Conservation (phyloP, 495 filamentous ascomycete species). For the Lasiosphaeria miniovina region DNA sequence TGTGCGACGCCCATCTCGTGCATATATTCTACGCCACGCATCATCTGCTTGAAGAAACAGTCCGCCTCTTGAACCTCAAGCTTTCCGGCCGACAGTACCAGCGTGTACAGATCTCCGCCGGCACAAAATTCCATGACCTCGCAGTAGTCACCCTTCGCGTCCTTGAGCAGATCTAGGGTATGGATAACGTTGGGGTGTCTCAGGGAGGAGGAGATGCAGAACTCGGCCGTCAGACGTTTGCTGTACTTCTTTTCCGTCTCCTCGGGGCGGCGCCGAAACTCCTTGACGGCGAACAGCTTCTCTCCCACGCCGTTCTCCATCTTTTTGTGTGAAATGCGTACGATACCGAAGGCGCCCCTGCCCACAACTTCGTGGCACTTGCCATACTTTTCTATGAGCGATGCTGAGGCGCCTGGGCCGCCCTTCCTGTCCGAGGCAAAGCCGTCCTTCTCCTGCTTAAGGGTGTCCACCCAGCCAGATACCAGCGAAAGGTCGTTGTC, state of each 20-base stretch:
- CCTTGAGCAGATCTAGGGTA: conserved; percentile 90
- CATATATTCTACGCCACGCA: conserved; percentile 99
- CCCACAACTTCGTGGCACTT: conserved; percentile 98
- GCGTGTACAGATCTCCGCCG: conserved; percentile 92
- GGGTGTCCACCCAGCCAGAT: conserved; percentile 92
- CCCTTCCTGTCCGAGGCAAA: conserved; percentile 67
- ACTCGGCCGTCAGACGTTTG: conserved; percentile 96
- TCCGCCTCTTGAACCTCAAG: conserved; percentile 92
- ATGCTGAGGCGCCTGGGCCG: conserved; percentile 70
- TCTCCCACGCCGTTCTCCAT: conserved; percentile 78
- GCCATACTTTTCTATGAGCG: conserved; percentile 93
- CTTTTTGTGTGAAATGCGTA: conserved; percentile 96
- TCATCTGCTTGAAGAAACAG: conserved; percentile 98
- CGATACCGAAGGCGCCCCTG: conserved; percentile 96
- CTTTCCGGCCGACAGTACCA: conserved; percentile 88
- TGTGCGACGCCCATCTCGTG: conserved; percentile 99
- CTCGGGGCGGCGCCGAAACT: conserved; percentile 90
- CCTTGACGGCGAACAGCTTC: conserved; percentile 96
- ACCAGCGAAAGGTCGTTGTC: conserved; percentile 89
- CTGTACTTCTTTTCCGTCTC: conserved; percentile 96
- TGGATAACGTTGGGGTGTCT: conserved; percentile 98
- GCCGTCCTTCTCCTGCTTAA: conserved; percentile 81
- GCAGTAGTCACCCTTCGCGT: conserved; percentile 97
- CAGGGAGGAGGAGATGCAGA: conserved; percentile 96
- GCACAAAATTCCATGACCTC: conserved; percentile 99